These are phyloP conservation scores for Boletus bicolor DNA, from an alignment of 768 basidiomycete species.

Conservation along the genomic window DNA sequence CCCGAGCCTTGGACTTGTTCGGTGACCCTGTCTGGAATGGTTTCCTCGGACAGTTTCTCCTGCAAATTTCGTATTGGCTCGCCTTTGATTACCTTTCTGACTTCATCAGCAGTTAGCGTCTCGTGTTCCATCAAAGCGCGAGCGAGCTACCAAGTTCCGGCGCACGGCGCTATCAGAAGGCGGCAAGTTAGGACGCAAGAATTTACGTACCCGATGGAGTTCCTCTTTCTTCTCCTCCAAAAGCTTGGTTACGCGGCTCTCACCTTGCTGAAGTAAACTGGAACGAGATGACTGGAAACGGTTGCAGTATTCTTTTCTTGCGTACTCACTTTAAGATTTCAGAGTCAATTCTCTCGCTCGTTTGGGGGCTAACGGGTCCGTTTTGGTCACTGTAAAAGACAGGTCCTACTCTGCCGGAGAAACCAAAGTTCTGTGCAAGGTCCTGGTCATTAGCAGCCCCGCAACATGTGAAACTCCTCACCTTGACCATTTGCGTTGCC, in stretches of 20 bases:
- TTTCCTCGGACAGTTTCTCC: conserved; percentile 61
- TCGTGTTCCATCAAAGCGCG: conserved; percentile 93
- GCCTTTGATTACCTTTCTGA: conserved; percentile 79
- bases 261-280: conserved; percentile 66
- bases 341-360: conserved; percentile 81
- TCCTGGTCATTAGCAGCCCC: not conserved
- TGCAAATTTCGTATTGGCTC: conserved; percentile 70
- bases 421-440: conserved; percentile 62
- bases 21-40: not conserved
- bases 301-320: not conserved
- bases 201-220: conserved; percentile 60
- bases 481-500: conserved; percentile 88
- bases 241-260: conserved; percentile 61
- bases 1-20: not conserved
- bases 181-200: not conserved
- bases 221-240: conserved; percentile 69
- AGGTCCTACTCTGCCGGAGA: conserved; percentile 76
- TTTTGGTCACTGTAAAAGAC: conserved; percentile 76
- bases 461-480: conserved; percentile 32
- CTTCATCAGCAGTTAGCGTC: conserved; percentile 85
- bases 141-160: conserved; percentile 57
- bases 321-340: conserved; percentile 75
- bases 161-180: not conserved
- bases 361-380: conserved; percentile 65
- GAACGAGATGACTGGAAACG: not conserved